phyloP scores from a whole-genome alignment of 768 basidiomycete species.

The Lyophyllum decastes region DNA sequence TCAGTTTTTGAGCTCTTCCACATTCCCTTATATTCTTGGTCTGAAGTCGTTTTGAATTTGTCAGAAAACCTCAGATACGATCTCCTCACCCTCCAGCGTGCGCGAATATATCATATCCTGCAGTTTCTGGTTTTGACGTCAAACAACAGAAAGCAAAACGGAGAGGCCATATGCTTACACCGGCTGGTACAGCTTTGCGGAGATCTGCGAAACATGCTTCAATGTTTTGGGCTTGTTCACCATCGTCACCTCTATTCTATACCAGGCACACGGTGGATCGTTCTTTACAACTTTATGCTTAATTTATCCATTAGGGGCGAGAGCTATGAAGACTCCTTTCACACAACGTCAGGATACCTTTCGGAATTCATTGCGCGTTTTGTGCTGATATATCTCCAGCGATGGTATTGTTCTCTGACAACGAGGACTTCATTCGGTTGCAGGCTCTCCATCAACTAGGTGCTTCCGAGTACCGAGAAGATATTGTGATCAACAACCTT shows the following conservation, averaged over 20 bases:
- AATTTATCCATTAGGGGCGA: constrained; percentile 11
- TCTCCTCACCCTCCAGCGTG: constrained; percentile 12
- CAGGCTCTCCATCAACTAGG: background rate
- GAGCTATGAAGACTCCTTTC: background rate
- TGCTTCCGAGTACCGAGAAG: constrained; percentile 29
- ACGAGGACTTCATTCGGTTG: constrained; percentile 7
- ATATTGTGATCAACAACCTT: constrained; percentile 39
- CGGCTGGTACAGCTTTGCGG: constrained; percentile 3
- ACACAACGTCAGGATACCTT: constrained; percentile 4
- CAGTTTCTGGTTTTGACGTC: background rate
- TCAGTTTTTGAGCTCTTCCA: background rate
- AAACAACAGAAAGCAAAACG: constrained; percentile 1
- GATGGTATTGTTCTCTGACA: background rate
- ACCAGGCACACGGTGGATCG: constrained; percentile 5
- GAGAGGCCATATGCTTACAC: background rate
- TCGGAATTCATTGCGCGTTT: background rate
- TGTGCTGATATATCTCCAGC: background rate
- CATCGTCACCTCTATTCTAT: constrained; percentile 10
- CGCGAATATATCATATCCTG: background rate
- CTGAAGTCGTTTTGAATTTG: background rate
- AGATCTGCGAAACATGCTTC: constrained; percentile 1
- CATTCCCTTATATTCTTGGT: background rate
- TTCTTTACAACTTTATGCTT: constrained; percentile 10
- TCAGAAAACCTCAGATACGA: constrained; percentile 15
- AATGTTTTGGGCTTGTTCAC: constrained; percentile 7